Conservation (phyloP, 2,329 filamentous ascomycete genomes). For the Alternaria brassicicola region DNA sequence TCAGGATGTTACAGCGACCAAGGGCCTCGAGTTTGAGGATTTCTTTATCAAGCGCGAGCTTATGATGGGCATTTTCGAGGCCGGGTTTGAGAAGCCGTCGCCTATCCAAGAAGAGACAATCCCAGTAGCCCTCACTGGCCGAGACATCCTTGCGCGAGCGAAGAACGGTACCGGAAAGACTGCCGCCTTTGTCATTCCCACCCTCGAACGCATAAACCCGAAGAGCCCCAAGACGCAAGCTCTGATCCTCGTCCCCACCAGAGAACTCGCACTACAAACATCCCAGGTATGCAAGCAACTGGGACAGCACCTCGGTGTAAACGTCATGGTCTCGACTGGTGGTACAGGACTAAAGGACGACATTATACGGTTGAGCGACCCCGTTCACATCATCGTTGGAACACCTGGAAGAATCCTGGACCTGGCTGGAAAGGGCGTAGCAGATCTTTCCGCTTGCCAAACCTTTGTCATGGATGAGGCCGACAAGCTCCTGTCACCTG, state of each 20-base stretch:
- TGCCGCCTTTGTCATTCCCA: conserved; percentile 95
- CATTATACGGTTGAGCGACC: conserved; percentile 90
- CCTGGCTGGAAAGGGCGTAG: conserved; percentile 93
- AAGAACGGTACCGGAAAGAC: conserved; percentile 99
- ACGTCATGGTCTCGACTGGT: conserved; percentile 99
- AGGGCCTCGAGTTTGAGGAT: conserved; percentile 96
- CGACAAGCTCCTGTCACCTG: conserved; percentile 93
- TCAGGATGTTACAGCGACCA: conserved; percentile 97
- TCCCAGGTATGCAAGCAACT: conserved; percentile 99
- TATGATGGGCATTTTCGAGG: conserved; percentile 99
- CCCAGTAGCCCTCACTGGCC: conserved; percentile 90
- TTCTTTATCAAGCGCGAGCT: conserved; percentile 94
- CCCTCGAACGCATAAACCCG: conserved; percentile 93
- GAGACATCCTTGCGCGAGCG: conserved; percentile 92
- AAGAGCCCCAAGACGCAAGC: conserved; percentile 97
- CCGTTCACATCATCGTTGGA: conserved; percentile 96
- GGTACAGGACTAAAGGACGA: conserved; percentile 95
- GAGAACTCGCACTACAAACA: conserved; percentile 96
- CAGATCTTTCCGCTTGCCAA: conserved; percentile 92
- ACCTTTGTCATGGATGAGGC: conserved; percentile 99
- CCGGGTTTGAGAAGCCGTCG: conserved; percentile 97
- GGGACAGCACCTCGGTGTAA: conserved; percentile 94
- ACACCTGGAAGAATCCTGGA: conserved; percentile 96
- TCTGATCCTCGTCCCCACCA: conserved; percentile 92
- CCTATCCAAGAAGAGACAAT: conserved; percentile 99